These are phyloP conservation scores for Amphichorda felina DNA, from an alignment of 2,329 filamentous ascomycete genomes.

Conservation along the genomic window DNA sequence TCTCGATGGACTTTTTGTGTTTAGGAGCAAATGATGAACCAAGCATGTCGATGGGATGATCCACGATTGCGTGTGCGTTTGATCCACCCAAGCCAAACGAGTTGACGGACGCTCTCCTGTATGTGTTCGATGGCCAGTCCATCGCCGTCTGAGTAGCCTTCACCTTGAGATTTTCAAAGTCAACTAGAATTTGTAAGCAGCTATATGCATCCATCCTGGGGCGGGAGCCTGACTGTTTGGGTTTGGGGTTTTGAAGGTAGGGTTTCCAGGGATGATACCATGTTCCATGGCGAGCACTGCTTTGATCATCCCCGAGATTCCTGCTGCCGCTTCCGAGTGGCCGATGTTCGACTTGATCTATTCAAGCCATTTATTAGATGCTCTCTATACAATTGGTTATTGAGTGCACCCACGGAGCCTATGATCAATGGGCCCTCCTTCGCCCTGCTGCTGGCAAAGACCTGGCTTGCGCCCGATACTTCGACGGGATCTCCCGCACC, in stretches of 20 bases:
- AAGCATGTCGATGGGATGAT: too few relatives aligned
- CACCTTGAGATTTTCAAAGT: too few relatives aligned
- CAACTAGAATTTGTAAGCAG: too few relatives aligned
- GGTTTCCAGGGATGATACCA: conserved; percentile 13
- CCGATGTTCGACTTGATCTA: conserved; percentile 15
- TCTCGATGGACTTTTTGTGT: too few relatives aligned
- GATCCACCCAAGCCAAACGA: conserved; percentile 30
- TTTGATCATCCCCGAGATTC: conserved; percentile 14
- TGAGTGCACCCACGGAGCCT: too few relatives aligned
- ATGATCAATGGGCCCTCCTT: conserved; percentile 24
- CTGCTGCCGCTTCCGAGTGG: conserved; percentile 15
- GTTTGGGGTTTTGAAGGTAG: conserved; percentile 11
- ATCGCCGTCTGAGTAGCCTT: too few relatives aligned
- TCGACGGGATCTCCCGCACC: conserved; percentile 15
- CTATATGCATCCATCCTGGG: too few relatives aligned
- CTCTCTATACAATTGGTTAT: too few relatives aligned
- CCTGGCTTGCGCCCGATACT: conserved; percentile 16
- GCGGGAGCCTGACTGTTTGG: too few relatives aligned
- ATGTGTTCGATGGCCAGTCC: background rate
- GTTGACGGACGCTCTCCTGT: conserved; percentile 7
- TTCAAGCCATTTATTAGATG: too few relatives aligned
- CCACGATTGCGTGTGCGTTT: conserved; percentile 26
- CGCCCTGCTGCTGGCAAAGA: conserved; percentile 12
- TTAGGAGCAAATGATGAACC: too few relatives aligned
- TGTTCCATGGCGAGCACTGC: conserved; percentile 12